Evolutionary conservation across 2,329 filamentous ascomycete genomes (phyloP).

Genomic region (Aspergillus brasiliensis): DNA sequence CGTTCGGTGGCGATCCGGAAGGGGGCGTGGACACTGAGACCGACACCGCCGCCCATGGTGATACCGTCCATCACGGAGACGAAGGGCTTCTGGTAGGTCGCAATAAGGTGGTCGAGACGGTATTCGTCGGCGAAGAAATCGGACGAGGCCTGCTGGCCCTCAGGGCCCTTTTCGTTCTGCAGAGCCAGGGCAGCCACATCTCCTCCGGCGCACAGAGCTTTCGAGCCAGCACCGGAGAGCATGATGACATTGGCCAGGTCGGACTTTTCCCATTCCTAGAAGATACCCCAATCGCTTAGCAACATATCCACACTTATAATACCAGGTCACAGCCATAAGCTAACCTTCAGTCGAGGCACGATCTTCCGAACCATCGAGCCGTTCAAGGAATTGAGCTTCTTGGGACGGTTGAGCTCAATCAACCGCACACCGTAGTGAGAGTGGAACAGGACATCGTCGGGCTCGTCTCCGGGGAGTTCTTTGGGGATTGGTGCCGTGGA

Average conservation of each 20-base stretch:
- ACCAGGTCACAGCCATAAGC: not conserved
- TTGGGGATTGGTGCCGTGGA: slow-evolving; percentile 46
- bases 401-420: slow-evolving; percentile 90
- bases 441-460: slow-evolving; percentile 90
- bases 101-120: slow-evolving; percentile 91
- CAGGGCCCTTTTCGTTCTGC: slow-evolving; percentile 66
- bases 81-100: slow-evolving; percentile 90
- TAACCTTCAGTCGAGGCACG: slow-evolving; percentile 71
- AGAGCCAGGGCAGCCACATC: slow-evolving; percentile 80
- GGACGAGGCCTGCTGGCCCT: slow-evolving; percentile 73
- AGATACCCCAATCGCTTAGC: slow-evolving; percentile 17
- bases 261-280: slow-evolving; percentile 86
- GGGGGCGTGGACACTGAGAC: slow-evolving; percentile 89
- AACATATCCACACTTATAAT: not conserved
- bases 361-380: slow-evolving; percentile 96
- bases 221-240: slow-evolving; percentile 83
- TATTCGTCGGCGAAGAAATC: slow-evolving; percentile 96
- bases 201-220: slow-evolving; percentile 89
- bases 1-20: slow-evolving; percentile 96
- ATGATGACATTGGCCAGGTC: slow-evolving; percentile 90
- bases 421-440: slow-evolving; percentile 86
- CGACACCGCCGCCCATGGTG: slow-evolving; percentile 97
- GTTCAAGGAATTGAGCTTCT: slow-evolving; percentile 89
- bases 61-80: slow-evolving; percentile 96
- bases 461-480: slow-evolving; percentile 68